A percentile compares a stretch with the other conserved stretches of the same genome.
Conservation (phyloP, 2,329 filamentous ascomycete genomes). For the Thermomyces lanuginosus region DNA sequence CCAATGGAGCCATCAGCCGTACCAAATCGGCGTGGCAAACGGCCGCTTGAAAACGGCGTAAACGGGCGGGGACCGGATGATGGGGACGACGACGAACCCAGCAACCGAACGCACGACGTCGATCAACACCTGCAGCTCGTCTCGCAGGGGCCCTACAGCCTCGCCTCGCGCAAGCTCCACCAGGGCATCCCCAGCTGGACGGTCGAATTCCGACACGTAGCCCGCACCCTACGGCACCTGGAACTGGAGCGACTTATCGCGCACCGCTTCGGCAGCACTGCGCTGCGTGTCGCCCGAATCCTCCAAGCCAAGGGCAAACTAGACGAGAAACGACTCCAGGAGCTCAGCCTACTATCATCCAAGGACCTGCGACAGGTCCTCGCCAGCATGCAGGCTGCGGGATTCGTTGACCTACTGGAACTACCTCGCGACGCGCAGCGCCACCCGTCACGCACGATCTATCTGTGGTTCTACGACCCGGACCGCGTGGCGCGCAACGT, state of each 20-base stretch:
- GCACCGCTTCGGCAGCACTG: conserved; percentile 57
- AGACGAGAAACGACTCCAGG: conserved; percentile 80
- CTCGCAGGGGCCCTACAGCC: conserved; percentile 25
- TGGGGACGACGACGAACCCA: conserved; percentile 31
- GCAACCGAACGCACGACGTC: conserved; percentile 19
- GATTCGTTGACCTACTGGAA: conserved; percentile 83
- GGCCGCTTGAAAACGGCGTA: conserved; percentile 14
- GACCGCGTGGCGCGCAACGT: conserved; percentile 54
- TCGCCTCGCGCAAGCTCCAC: conserved; percentile 19
- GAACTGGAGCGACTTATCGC: conserved; percentile 73
- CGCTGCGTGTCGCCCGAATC: conserved; percentile 70
- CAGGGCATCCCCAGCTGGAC: conserved; percentile 58
- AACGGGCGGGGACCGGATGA: conserved; percentile 27
- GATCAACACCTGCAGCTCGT: conserved; percentile 34
- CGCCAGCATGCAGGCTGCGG: conserved; percentile 68
- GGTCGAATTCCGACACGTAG: conserved; percentile 62
- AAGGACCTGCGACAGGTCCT: conserved; percentile 73
- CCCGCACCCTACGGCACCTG: conserved; percentile 52
- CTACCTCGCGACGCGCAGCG: conserved; percentile 76
- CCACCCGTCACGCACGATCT: conserved; percentile 67
- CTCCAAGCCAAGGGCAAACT: conserved; percentile 75
- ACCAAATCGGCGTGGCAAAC: conserved; percentile 12
- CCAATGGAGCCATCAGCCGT: conserved; percentile 12
- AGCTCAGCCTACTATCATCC: conserved; percentile 66
- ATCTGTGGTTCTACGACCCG: conserved; percentile 79